Conservation (phyloP, 192 early-diverging fungal species). For the Backusella tuberculispora region DNA sequence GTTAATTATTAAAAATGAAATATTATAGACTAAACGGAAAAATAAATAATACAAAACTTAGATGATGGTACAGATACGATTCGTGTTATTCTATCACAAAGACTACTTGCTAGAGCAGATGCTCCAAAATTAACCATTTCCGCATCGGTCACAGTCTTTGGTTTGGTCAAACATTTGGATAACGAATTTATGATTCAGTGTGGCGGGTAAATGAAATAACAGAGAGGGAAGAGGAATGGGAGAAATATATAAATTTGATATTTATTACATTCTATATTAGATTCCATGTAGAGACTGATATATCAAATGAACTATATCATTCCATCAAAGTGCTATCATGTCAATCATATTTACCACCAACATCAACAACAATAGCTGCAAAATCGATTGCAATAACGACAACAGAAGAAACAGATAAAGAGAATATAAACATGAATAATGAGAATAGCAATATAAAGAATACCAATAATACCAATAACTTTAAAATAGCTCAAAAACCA, state of each 20-base stretch:
- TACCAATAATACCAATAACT: no score
- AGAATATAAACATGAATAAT: not conserved
- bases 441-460: not conserved
- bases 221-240: not conserved
- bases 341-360: not conserved
- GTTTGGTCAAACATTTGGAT: constrained; percentile 8
- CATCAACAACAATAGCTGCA: no score
- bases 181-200: constrained; percentile 5
- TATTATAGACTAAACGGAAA: no score
- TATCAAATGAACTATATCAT: not conserved
- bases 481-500: not conserved
- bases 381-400: not conserved
- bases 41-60: no score
- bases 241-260: not conserved
- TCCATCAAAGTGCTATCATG: not conserved
- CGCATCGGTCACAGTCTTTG: constrained; percentile 4
- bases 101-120: not conserved
- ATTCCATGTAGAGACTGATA: constrained; percentile 1
- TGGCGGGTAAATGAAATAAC: constrained; percentile 7
- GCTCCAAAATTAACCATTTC: not conserved
- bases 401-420: not conserved
- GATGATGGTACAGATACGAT: constrained; percentile 25
- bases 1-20: no score
- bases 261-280: not conserved
- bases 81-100: constrained; percentile 5